Conservation (phyloP, 2,329 filamentous ascomycete species). For the Cladophialophora bantiana region DNA sequence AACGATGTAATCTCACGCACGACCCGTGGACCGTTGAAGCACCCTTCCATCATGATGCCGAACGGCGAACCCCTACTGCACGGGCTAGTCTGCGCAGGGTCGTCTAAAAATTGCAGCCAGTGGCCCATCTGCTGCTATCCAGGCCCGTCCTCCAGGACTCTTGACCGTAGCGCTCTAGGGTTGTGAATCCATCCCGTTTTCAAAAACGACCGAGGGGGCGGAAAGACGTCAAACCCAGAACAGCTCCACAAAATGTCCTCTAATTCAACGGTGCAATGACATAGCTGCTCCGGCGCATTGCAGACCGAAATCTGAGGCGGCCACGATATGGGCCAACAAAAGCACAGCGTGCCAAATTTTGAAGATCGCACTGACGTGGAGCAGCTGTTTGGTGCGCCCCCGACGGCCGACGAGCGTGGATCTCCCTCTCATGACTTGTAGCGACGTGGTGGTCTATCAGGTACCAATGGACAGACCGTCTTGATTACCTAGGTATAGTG, state of each 20-base stretch:
- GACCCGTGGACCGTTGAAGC: constrained; percentile 3
- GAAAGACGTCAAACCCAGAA: not conserved
- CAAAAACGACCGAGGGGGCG: not conserved
- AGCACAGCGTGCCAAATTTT: not conserved
- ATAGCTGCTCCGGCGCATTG: not conserved
- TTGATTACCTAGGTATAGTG: not conserved
- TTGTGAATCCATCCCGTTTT: not conserved
- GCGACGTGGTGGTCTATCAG: not conserved
- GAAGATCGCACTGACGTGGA: not conserved
- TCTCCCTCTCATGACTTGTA: not conserved
- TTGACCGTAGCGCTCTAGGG: not conserved
- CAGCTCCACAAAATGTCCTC: not conserved
- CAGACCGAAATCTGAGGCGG: not conserved
- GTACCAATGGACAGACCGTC: not conserved
- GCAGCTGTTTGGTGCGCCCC: not conserved
- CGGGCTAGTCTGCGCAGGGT: not conserved
- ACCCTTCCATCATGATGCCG: constrained; percentile 16
- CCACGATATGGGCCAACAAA: not conserved
- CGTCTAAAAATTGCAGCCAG: constrained; percentile 1
- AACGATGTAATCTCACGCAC: constrained; percentile 23
- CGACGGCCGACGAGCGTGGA: not conserved
- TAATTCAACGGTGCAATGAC: not conserved
- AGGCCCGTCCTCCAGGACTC: not conserved
- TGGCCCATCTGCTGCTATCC: not conserved
- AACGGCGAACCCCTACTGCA: not conserved